Evolutionary conservation across 768 basidiomycete genomes (phyloP).

Genomic region (Mycena chlorophos): DNA sequence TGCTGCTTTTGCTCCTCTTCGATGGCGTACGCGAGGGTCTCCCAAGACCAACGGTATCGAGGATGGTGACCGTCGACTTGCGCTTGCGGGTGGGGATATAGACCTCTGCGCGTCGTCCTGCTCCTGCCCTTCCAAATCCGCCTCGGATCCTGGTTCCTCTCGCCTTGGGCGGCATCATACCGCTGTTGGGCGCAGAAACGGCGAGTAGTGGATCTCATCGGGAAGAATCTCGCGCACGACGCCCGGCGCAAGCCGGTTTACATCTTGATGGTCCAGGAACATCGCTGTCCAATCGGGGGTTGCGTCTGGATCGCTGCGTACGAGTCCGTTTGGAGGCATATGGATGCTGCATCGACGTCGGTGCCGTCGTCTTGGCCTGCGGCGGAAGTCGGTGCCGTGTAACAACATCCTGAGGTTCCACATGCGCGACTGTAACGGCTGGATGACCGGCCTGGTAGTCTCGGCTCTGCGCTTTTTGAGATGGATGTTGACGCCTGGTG

Average conservation of each 20-base stretch:
- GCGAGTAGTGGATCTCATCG: slow-evolving; percentile 49
- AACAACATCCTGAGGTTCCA: slow-evolving; percentile 29
- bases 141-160: not conserved
- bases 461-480: slow-evolving; percentile 20
- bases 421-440: slow-evolving; percentile 14
- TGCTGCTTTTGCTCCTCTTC: slow-evolving; percentile 24
- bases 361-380: slow-evolving; percentile 20
- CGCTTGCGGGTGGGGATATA: slow-evolving; percentile 4
- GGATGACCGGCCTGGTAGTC: slow-evolving; percentile 42
- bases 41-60: slow-evolving; percentile 63
- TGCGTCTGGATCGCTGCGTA: slow-evolving; percentile 37
- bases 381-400: slow-evolving; percentile 40
- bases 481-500: slow-evolving; percentile 14
- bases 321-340: slow-evolving; percentile 43
- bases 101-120: slow-evolving; percentile 3
- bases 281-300: slow-evolving; percentile 35
- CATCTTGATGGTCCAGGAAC: slow-evolving; percentile 49
- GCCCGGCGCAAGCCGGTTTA: slow-evolving; percentile 50
- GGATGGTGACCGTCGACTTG: slow-evolving; percentile 32
- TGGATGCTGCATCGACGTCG: slow-evolving; percentile 38
- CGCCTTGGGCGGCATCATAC: not conserved
- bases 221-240: slow-evolving; percentile 46
- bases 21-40: slow-evolving; percentile 55
- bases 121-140: slow-evolving; percentile 4
- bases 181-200: slow-evolving; percentile 37